Base-by-base conservation (phyloP, 1,284 basidiomycete genomes). In the Malassezia sympodialis region DNA sequence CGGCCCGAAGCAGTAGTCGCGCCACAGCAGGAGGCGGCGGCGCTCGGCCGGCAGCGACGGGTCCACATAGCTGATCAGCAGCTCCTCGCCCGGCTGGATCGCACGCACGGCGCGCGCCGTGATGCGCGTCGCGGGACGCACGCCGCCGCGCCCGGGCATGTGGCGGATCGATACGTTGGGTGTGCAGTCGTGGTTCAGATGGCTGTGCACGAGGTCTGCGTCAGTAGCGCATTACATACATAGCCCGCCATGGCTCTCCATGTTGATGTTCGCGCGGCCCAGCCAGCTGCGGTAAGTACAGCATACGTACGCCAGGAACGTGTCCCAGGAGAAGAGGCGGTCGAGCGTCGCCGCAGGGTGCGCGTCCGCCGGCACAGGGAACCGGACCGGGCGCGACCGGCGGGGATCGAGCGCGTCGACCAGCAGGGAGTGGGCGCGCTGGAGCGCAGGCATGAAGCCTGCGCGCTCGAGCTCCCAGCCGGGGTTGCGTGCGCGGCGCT, bases 171-270 rank as follows among this genome's bases (percentile, higher is more conserved):
- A 84, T 41, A 86, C 65, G 69, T 88, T 90, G 0, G 89, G 87
- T 4, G 76, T 72, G 75, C 88, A 93, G 14, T 80, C 80, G 73
- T 91, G 89, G 76, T 91, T 91, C 35, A 91, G 73, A 69, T 90
- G 87, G 1, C 87, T 85, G 74, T 93, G 88, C 8, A 93, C 80
- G 7, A 81, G 80, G 75, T 90, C 37, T 35, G 46, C 21, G 46
- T 27, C 7, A 23, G 42, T 28, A 11, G n/a, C 19, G 14, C 39
- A 26, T n/a, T 34, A 47, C 49, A 24, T 51, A 51, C 40, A 91
- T 10, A 91, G 77, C 1, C 88, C 89, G 4, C 89, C 89, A 59
- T 88, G 87, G 2, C 84, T 82, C 76, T 91, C 89, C 56, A 88
- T 79, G 71, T 90, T 91, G 50, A 91, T 80, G 63, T 82, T 87